A percentile compares a stretch with the other conserved stretches of the same genome.
Conservation (phyloP, 768 basidiomycete species). For the Neoboletus subvelutipes region DNA sequence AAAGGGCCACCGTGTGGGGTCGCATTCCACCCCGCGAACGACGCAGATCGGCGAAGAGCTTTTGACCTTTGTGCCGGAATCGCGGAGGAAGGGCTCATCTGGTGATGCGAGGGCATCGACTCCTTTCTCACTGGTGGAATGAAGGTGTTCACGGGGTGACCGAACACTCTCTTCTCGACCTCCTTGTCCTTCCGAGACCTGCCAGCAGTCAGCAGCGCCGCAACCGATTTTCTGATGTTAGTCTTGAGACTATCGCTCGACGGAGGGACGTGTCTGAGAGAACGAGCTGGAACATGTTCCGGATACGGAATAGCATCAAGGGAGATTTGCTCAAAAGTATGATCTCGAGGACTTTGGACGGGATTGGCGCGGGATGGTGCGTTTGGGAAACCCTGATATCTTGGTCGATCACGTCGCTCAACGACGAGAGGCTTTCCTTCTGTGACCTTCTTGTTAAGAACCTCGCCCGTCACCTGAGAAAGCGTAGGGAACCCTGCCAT, state of each 20-base stretch:
- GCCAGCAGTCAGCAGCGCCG: slow-evolving; percentile 6
- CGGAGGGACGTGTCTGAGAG: slow-evolving; percentile 12
- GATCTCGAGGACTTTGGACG: background rate
- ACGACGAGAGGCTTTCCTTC: slow-evolving; percentile 1
- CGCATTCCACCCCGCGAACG: slow-evolving; percentile 18
- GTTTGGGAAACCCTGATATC: slow-evolving; percentile 2
- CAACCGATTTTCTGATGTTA: slow-evolving; percentile 2
- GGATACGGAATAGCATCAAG: slow-evolving; percentile 14
- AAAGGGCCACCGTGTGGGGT: background rate
- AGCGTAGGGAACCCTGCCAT: slow-evolving; percentile 15
- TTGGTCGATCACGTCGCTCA: background rate
- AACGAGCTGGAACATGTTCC: background rate
- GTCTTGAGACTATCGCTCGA: slow-evolving; percentile 4
- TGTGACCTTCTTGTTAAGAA: slow-evolving; percentile 3
- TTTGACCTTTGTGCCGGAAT: background rate
- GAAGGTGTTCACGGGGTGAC: slow-evolving; percentile 14
- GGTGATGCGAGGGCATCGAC: slow-evolving; percentile 7
- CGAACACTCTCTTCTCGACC: slow-evolving; percentile 11
- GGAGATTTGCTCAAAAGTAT: slow-evolving; percentile 6
- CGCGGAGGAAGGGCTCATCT: background rate
- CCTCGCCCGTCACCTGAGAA: slow-evolving; percentile 18
- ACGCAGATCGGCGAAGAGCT: slow-evolving; percentile 28
- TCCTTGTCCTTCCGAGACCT: slow-evolving; percentile 3
- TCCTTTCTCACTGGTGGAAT: slow-evolving; percentile 15
- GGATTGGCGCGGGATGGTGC: background rate